Conservation (phyloP, 1,139 yeast genomes). For the Meyerozyma smithsonii region DNA sequence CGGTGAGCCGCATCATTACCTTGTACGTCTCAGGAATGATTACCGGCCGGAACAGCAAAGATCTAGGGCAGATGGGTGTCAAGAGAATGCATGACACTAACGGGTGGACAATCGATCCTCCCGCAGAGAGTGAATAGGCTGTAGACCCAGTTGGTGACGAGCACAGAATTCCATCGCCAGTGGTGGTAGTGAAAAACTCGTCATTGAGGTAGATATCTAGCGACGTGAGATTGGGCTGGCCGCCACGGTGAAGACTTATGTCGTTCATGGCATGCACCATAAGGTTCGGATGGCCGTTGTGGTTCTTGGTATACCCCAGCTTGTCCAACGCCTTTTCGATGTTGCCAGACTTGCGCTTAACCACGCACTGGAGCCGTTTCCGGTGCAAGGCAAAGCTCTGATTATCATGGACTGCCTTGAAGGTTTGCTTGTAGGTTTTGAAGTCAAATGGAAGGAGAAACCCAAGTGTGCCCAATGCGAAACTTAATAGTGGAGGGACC, state of each 20-base stretch:
- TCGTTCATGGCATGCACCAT: constrained; percentile 85
- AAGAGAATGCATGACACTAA: constrained; percentile 74
- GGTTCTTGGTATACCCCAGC: not conserved
- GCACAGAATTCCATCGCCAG: constrained; percentile 83
- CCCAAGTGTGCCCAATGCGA: constrained; percentile 89
- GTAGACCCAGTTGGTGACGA: constrained; percentile 96
- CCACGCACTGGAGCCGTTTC: constrained; percentile 72
- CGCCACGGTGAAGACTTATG: constrained; percentile 81
- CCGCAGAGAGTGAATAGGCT: constrained; percentile 84
- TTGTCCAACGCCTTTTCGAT: not conserved
- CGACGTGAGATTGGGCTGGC: constrained; percentile 79
- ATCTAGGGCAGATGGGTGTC: constrained; percentile 89
- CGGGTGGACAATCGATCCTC: constrained; percentile 92
- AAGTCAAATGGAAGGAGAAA: constrained; percentile 85
- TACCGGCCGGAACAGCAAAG: constrained; percentile 81
- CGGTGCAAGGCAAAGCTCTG: constrained; percentile 71
- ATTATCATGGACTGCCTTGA: constrained; percentile 59
- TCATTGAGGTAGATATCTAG: constrained; percentile 79
- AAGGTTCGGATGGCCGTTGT: constrained; percentile 4
- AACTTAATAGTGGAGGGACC: constrained; percentile 87
- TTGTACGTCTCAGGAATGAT: constrained; percentile 71
- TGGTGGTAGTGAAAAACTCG: constrained; percentile 78
- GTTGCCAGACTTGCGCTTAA: constrained; percentile 37
- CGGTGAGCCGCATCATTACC: constrained; percentile 64
- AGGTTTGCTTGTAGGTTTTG: constrained; percentile 53